These are phyloP conservation scores for Lactarius indigo DNA, from an alignment of 768 basidiomycete species.

Conservation along the genomic window DNA sequence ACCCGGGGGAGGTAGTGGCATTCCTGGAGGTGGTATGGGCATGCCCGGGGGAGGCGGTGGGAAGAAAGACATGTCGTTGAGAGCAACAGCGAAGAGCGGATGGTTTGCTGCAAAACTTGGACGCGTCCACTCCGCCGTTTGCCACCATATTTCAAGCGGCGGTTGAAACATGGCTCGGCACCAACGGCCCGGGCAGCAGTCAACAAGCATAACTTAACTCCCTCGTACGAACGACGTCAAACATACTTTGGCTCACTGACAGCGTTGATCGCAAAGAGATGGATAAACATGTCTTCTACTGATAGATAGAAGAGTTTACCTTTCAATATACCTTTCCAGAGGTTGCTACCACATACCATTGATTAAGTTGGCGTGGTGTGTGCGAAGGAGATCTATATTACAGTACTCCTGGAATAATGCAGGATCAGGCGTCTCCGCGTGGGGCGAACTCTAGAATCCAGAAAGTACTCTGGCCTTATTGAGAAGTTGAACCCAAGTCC, in stretches of 20 bases:
- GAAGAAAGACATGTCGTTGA: conserved; percentile 25
- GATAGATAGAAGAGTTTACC: too few relatives aligned
- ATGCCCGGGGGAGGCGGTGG: conserved; percentile 39
- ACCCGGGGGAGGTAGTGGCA: conserved; percentile 34
- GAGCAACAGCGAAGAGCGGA: conserved; percentile 9
- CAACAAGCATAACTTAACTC: too few relatives aligned
- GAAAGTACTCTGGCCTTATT: not conserved
- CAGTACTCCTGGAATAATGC: not conserved
- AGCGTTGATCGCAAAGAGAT: not conserved
- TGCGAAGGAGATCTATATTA: not conserved
- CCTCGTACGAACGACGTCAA: not conserved
- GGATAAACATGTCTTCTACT: not conserved
- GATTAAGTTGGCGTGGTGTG: too few relatives aligned
- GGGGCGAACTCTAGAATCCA: not conserved
- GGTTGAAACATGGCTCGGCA: not conserved
- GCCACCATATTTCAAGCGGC: conserved; percentile 17
- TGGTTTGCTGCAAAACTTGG: not conserved
- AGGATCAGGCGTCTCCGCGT: too few relatives aligned
- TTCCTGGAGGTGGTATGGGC: conserved; percentile 29
- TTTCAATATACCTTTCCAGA: not conserved
- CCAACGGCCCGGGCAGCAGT: not conserved
- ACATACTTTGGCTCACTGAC: not conserved
- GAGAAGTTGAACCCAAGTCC: too few relatives aligned
- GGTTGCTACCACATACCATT: not conserved
- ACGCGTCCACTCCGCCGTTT: conserved; percentile 15